Base-by-base conservation (phyloP, 148 eudicot genomes). In the Diospyros kaki region DNA sequence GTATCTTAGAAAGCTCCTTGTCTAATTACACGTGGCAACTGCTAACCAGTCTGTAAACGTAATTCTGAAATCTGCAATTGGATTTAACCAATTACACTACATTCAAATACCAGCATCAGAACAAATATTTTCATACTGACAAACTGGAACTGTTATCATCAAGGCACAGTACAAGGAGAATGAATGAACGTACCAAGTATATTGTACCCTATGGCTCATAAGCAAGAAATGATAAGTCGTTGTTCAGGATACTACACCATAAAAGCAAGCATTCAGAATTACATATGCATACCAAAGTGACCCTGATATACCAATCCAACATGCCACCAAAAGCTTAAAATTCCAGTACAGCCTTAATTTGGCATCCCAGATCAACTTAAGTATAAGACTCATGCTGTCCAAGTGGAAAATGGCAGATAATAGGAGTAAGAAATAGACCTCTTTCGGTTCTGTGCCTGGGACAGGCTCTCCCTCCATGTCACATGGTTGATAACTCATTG, bases 391-490 rank as follows among this genome's bases (percentile, higher is more conserved):
- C 14, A 60, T 43, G 18, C 73, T 4, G 45, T 12, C 60, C 51
- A 64, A 73, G 62, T 38, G 3, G 12, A 73, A 48, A 45, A n/a
- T 51, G 63, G 42, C 9, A 55, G 12, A 9, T 28, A 41, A 61
- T 18, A 40, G 71, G 39, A 18, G 56, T 66, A 74, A 43, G 75
- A 77, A 77, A 74, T 17, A 67, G 50, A 93, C 98, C 96, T 93
- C 96, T 86, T 89, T 93, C 79, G 87, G 76, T 59, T 91, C 91
- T 59, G 96, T 91, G 71, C 93, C 92, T 3, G 92, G 87, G 53
- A 88, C 82, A 56, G 98, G 98, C 76, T 93, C 98, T 67, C 98
- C 98, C 68, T 93, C 98, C 81, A 79, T 73, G 81, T 93, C 98
- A 84, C 98, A 93, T 65, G 87, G 96, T 79, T 93, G 98, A 79